Evolutionary conservation across 2,329 filamentous ascomycete genomes (phyloP), one percentile per base, ranked within the genome.

Genomic region (Diaporthe sp.): DNA sequence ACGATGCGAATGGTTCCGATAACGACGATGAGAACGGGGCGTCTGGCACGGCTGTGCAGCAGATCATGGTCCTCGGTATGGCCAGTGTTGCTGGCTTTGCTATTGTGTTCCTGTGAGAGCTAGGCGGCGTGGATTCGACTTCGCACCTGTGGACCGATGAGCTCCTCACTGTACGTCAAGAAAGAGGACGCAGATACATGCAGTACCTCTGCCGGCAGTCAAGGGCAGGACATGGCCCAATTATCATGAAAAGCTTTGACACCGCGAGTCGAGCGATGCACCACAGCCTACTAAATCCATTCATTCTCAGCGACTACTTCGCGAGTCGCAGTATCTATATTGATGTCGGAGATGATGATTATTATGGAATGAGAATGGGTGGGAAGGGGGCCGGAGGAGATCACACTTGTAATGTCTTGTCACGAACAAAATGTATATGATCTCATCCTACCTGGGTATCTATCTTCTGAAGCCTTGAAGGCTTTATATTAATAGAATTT

Each of bases 51-150:
- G 47, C 33, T 68, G 64, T 54, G 13, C 47, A 68, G 47, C 64
- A 54, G 33, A 25, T 40, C 9, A 40, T 54, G 64, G 47, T 68
- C n/a, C 47, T 68, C 33, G 64, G 64, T 6, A 54, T 68, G 47
- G 64, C 64, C 17, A 54, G 30, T 19, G 47, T 40, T 68, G 64
- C 64, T 22, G 47, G 64, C 4, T 54, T 68, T 28, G 64, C 64
- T 19, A 54, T 54, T 4, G 1, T 54, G n/a, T 38, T 68, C 47
- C 7, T 68, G 47, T 68, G 12, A 54, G 64, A 47, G 60, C 45
- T 15, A 22, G 45, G 28, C 33, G 25, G 7, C 13, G 54, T 25
- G 33, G 19, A 13, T 17, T 40, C n/a, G n/a, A 12, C 25, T 19
- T 17, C 33, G 33, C 47, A 35, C 28, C 30, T 50, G 22, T 30